phyloP scores from a whole-genome alignment of 1,284 basidiomycete species.

The Bondarzewia mesenterica region DNA sequence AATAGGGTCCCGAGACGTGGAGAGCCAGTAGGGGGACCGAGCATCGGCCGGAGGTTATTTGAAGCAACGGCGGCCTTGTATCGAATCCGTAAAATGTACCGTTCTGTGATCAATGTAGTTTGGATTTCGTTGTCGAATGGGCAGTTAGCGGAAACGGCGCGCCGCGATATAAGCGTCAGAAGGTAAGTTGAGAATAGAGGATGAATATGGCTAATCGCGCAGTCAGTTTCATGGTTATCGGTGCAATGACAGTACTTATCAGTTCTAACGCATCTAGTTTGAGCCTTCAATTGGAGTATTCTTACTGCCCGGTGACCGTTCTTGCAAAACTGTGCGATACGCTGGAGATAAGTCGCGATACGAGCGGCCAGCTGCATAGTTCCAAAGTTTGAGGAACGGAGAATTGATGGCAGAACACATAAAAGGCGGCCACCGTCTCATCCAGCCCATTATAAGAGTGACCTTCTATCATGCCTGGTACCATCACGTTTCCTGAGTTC shows the following conservation, averaged over 20 bases:
- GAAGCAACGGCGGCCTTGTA: neutral
- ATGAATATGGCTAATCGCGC: neutral
- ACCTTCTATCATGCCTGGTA: neutral
- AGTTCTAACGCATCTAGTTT: neutral
- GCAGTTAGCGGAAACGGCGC: neutral
- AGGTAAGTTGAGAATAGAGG: neutral
- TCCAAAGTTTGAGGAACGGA: no score
- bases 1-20: neutral
- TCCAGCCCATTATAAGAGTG: no score
- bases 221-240: neutral
- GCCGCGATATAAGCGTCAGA: neutral
- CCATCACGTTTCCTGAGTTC: neutral
- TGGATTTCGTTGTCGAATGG: neutral
- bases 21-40: constrained; percentile 12
- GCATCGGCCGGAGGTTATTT: constrained; percentile 1
- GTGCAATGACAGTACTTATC: no score
- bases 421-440: no score
- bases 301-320: no score
- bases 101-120: neutral
- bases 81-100: neutral
- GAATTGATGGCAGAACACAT: no score
- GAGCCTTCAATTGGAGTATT: neutral
- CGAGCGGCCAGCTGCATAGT: no score
- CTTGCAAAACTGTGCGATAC: no score
- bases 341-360: no score